These are phyloP conservation scores for Dryas integrifolia DNA, from an alignment of 331 rosid genomes.

Conservation along the genomic window DNA sequence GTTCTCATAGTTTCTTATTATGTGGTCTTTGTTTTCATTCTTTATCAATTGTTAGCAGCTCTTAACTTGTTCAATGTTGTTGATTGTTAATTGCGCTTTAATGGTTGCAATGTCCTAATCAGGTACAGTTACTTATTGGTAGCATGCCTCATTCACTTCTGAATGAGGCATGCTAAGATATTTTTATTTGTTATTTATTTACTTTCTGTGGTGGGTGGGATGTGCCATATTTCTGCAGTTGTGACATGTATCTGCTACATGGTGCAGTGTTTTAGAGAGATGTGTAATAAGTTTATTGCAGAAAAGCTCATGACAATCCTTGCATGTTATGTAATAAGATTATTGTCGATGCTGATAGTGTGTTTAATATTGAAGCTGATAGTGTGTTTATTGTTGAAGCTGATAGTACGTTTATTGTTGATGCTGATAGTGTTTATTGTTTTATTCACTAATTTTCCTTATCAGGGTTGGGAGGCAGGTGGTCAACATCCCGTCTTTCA, in stretches of 20 bases:
- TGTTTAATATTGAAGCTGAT: too few relatives aligned
- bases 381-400: background rate
- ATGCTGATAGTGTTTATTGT: background rate
- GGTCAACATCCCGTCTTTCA: conserved; percentile 32
- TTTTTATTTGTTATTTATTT: too few relatives aligned
- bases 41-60: background rate
- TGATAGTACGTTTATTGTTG: background rate
- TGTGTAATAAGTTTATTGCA: too few relatives aligned
- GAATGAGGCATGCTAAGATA: too few relatives aligned
- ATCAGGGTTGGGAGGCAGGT: conserved; percentile 41
- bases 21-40: background rate
- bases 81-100: background rate
- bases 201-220: too few relatives aligned
- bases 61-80: background rate
- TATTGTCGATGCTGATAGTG: background rate
- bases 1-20: too few relatives aligned
- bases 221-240: too few relatives aligned
- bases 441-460: background rate
- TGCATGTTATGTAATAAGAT: background rate
- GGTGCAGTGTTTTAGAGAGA: too few relatives aligned
- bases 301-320: too few relatives aligned
- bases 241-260: too few relatives aligned
- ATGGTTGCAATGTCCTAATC: background rate
- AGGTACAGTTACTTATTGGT: too few relatives aligned
- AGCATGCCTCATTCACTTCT: too few relatives aligned